phyloP scores from a whole-genome alignment of 805 yeast genomes.

The Kazachstania viticola region DNA sequence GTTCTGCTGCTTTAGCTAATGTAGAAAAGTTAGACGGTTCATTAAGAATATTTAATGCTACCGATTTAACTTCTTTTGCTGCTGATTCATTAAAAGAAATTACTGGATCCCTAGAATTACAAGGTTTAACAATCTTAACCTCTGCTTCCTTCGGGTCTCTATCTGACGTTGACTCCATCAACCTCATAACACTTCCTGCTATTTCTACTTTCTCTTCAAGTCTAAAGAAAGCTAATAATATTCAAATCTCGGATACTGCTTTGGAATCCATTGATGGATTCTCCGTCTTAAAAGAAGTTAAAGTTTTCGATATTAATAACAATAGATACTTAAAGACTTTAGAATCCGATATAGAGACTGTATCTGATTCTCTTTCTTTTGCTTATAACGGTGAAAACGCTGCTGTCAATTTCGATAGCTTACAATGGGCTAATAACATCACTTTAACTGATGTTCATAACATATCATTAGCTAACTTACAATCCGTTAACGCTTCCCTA shows the following conservation, averaged over 20 bases:
- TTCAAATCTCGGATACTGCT: slow-evolving; percentile 64
- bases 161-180: slow-evolving; percentile 68
- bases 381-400: slow-evolving; percentile 76
- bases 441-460: slow-evolving; percentile 71
- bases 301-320: slow-evolving; percentile 77
- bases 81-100: slow-evolving; percentile 74
- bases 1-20: slow-evolving; percentile 57
- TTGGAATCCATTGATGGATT: slow-evolving; percentile 59
- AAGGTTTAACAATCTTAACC: slow-evolving; percentile 51
- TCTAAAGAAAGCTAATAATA: slow-evolving; percentile 58
- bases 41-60: slow-evolving; percentile 53
- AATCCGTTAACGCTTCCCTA: slow-evolving; percentile 66
- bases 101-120: slow-evolving; percentile 54
- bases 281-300: slow-evolving; percentile 31
- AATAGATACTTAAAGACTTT: slow-evolving; percentile 64
- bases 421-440: slow-evolving; percentile 79
- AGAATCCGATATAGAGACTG: slow-evolving; percentile 61
- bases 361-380: slow-evolving; percentile 62
- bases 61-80: slow-evolving; percentile 46
- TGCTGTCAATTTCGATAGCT: slow-evolving; percentile 52
- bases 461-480: slow-evolving; percentile 58
- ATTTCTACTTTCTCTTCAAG: slow-evolving; percentile 57
- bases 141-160: slow-evolving; percentile 66
- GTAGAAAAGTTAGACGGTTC: slow-evolving; percentile 72
- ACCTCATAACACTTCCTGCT: slow-evolving; percentile 79